Conservation (phyloP, 2,329 filamentous ascomycete genomes). For the Phialemoniopsis sp. region DNA sequence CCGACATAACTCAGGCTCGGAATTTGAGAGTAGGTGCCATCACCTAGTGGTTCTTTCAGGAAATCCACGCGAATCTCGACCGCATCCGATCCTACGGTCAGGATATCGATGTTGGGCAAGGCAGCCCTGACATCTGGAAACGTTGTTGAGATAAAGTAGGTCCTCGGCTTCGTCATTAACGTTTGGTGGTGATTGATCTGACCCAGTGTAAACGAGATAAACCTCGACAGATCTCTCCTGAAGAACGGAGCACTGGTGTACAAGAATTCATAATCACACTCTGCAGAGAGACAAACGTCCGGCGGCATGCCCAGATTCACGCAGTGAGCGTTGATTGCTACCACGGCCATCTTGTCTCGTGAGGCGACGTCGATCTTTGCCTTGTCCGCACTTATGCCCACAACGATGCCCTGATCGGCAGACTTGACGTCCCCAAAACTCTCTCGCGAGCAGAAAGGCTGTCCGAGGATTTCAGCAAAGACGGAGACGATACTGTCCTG, state of each 20-base stretch:
- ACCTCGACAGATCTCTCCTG: constrained; percentile 72
- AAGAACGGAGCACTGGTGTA: constrained; percentile 72
- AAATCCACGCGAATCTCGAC: constrained; percentile 83
- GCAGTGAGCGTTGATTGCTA: constrained; percentile 74
- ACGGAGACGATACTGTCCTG: constrained; percentile 72
- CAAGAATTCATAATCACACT: constrained; percentile 82
- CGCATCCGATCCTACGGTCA: constrained; percentile 82
- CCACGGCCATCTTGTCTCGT: constrained; percentile 55
- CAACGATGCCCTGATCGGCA: constrained; percentile 59
- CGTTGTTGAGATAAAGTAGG: constrained; percentile 83
- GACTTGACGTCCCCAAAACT: constrained; percentile 49
- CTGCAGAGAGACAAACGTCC: constrained; percentile 58
- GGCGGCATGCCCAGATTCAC: constrained; percentile 67
- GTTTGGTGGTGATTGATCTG: constrained; percentile 76
- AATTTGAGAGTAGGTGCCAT: constrained; percentile 59
- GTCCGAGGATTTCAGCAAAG: constrained; percentile 76
- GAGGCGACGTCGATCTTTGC: constrained; percentile 52
- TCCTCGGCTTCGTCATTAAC: constrained; percentile 71
- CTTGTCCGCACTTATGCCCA: constrained; percentile 57
- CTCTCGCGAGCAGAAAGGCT: constrained; percentile 58
- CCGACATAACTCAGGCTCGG: constrained; percentile 82
- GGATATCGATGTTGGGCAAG: constrained; percentile 78
- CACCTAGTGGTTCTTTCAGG: constrained; percentile 63
- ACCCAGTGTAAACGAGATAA: constrained; percentile 74
- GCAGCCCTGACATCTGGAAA: constrained; percentile 83